Conservation (phyloP, 2,329 filamentous ascomycete species). For the Albophoma yamanashiensis region DNA sequence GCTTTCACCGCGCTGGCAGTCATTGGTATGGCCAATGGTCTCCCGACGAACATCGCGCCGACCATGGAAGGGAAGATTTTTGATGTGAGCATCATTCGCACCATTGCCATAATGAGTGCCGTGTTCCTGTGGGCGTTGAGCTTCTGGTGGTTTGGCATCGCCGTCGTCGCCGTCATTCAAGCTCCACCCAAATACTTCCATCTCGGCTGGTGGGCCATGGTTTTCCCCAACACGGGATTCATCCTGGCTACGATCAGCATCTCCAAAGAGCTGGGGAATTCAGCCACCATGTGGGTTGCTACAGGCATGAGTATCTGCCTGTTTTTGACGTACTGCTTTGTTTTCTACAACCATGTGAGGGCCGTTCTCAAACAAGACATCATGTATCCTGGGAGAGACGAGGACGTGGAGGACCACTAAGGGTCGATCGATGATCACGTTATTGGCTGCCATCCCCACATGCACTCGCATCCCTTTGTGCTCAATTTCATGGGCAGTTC, state of each 20-base stretch:
- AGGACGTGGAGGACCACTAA: conserved; percentile 35
- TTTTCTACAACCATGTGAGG: conserved; percentile 30
- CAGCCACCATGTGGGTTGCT: conserved; percentile 33
- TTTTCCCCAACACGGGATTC: conserved; percentile 53
- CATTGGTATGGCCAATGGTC: conserved; percentile 48
- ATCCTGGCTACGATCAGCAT: conserved; percentile 45
- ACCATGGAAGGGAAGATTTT: conserved; percentile 28
- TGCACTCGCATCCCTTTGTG: neutral
- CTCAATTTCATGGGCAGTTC: neutral
- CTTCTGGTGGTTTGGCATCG: conserved; percentile 44
- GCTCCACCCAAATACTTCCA: conserved; percentile 40
- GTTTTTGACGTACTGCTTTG: conserved; percentile 27
- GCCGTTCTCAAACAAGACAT: conserved; percentile 42
- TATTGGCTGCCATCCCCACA: neutral
- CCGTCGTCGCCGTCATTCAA: conserved; percentile 20
- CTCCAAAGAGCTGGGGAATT: conserved; percentile 34
- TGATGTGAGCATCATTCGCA: conserved; percentile 32
- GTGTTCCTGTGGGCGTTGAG: conserved; percentile 56
- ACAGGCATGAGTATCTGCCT: conserved; percentile 40
- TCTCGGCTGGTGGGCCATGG: conserved; percentile 54
- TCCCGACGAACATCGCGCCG: conserved; percentile 33
- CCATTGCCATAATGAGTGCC: conserved; percentile 34
- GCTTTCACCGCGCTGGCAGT: conserved; percentile 61
- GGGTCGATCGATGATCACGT: neutral
- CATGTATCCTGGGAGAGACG: conserved; percentile 43